Conservation (phyloP, 441 rosid species). For the Bocquillonia castaneifolia region DNA sequence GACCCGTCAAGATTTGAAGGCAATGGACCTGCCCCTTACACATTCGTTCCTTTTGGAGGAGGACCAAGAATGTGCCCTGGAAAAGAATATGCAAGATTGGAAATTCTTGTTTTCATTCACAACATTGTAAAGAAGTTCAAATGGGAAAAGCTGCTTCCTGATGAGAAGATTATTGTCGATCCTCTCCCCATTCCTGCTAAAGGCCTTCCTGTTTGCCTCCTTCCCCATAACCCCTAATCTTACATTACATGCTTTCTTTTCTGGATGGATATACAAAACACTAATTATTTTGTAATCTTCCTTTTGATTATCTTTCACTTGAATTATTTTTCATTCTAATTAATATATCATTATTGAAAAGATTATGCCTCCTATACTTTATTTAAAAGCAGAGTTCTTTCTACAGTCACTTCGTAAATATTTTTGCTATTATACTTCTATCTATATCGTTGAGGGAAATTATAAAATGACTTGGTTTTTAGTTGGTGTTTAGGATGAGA, state of each 20-base stretch:
- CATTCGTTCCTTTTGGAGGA: slow-evolving; percentile 25
- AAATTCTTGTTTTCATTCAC: slow-evolving; percentile 26
- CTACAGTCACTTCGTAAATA: too few relatives aligned
- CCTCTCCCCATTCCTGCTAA: slow-evolving; percentile 16
- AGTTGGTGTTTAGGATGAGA: too few relatives aligned
- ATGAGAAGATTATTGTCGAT: slow-evolving; percentile 18
- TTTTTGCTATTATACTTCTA: too few relatives aligned
- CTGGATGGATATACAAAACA: too few relatives aligned
- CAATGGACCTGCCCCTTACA: slow-evolving; percentile 24
- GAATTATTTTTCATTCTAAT: too few relatives aligned
- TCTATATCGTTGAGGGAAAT: too few relatives aligned
- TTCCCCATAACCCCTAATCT: not conserved
- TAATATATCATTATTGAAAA: too few relatives aligned
- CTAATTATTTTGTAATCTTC: too few relatives aligned
- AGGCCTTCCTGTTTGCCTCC: slow-evolving; percentile 22
- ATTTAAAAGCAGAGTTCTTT: too few relatives aligned
- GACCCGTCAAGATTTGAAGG: slow-evolving; percentile 25
- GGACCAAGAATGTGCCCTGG: slow-evolving; percentile 28
- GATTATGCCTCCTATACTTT: too few relatives aligned
- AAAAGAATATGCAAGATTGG: slow-evolving; percentile 20
- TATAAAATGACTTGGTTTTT: too few relatives aligned
- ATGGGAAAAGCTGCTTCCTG: not conserved
- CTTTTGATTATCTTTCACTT: too few relatives aligned
- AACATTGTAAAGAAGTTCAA: slow-evolving; percentile 15
- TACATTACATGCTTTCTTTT: not conserved